phyloP scores from a whole-genome alignment of 495 filamentous ascomycete genomes.

The Penicillium verhagenii region DNA sequence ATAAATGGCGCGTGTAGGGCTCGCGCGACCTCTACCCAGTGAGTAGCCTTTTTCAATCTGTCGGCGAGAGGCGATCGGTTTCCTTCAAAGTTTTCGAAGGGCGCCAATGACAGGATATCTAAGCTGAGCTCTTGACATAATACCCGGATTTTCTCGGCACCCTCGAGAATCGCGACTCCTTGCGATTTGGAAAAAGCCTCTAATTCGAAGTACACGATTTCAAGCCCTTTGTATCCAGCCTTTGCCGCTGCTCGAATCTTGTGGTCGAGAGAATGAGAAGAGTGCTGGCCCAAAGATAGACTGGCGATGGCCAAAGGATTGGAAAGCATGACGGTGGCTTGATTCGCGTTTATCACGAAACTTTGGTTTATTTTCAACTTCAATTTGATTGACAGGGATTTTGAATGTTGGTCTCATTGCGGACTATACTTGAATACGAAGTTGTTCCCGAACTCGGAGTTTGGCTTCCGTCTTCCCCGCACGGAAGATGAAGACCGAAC shows the following conservation, averaged over 20 bases:
- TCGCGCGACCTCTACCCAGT: conserved; percentile 66
- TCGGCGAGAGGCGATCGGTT: conserved; percentile 45
- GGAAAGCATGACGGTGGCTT: conserved; percentile 45
- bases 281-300: conserved; percentile 64
- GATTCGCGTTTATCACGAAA: background rate
- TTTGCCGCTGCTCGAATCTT: conserved; percentile 62
- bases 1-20: conserved; percentile 60
- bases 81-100: conserved; percentile 75
- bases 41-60: conserved; percentile 57
- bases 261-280: conserved; percentile 55
- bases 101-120: conserved; percentile 63
- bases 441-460: no score
- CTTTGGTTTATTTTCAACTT: no score
- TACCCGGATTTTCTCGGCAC: conserved; percentile 51
- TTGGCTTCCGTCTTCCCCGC: no score
- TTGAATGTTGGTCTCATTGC: no score
- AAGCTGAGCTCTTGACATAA: conserved; percentile 54
- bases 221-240: conserved; percentile 62
- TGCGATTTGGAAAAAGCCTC: conserved; percentile 43
- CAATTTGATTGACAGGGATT: no score
- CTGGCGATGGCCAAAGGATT: conserved; percentile 56
- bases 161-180: conserved; percentile 46
- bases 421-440: no score
- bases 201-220: conserved; percentile 72
- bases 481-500: no score